Base-by-base conservation (phyloP, 2,329 filamentous ascomycete genomes). In the Piedraia hortae region DNA sequence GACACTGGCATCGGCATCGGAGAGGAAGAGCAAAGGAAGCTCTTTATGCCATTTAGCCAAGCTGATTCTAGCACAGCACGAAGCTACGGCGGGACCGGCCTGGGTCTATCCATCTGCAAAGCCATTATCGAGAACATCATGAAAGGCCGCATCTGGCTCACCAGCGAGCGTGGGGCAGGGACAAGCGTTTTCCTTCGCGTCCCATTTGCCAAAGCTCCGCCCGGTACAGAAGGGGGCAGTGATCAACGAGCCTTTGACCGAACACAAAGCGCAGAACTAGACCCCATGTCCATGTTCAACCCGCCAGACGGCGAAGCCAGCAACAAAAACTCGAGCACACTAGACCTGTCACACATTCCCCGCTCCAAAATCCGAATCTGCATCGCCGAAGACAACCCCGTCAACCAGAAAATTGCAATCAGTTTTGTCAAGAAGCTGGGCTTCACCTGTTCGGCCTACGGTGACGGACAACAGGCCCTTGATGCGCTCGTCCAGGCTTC, bases 1-100 rank as follows among this genome's bases (percentile, higher is more conserved):
- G 80, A 91, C 39, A 90, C 78, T 1, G 80, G 80, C 14, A 90
- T 91, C 28, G 80, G 80, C 10, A 89, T 91, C 25, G 69, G 74
- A 1, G 61, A 70, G 10, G 68, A 82, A 39, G 69, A 80, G 34
- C 56, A 82, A 21, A 64, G 69, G 28, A 85, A 85, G 14, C 57
- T 91, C 2, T 91, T 91, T 56, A 62, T 77, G 34, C 80, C 80
- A 0, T 91, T 91, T 39, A 82, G 73, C 24, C 80, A 91, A 45
- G 80, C 82, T 1, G 80, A 91, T 45, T 72, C 70, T 21, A 85
- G 74, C 34, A 89, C 78, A 3, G 77, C 78, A 24, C 59, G 80
- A 23, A 85, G 78, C 39, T 91, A 90, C 34, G 80, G 80, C 18
- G 80, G 80, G 19, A 90, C 77, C 33, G 80, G 80, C 12, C 62